Evolutionary conservation across 192 early-diverging fungal genomes (phyloP).

Genomic region (Coemansia sp.): DNA sequence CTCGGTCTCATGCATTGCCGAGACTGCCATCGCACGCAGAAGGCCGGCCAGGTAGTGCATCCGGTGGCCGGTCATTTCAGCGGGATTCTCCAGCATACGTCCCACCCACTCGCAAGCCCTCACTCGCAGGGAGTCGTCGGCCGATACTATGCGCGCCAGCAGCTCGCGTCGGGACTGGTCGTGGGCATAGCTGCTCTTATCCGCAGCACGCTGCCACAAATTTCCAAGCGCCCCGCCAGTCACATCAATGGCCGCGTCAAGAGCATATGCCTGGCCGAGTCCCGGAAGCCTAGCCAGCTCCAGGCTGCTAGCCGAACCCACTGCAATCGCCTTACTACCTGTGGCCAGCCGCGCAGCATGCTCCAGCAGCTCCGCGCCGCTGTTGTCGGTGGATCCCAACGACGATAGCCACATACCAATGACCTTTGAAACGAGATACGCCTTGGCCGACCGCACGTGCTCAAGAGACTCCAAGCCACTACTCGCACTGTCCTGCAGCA

Average conservation of each 20-base stretch:
- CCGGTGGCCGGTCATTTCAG: not conserved
- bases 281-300: slow-evolving; percentile 12
- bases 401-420: slow-evolving; percentile 27
- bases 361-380: slow-evolving; percentile 7
- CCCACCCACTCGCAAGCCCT: slow-evolving; percentile 19
- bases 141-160: slow-evolving; percentile 21
- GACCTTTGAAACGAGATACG: slow-evolving; percentile 10
- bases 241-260: not conserved
- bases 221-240: not conserved
- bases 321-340: not conserved
- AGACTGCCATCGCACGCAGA: slow-evolving; percentile 2
- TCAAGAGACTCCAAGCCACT: not conserved
- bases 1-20: not conserved
- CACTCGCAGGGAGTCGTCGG: slow-evolving; percentile 18
- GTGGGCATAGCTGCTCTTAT: not conserved
- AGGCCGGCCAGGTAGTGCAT: slow-evolving; percentile 16
- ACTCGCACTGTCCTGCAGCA: slow-evolving; percentile 9
- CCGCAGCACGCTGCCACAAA: slow-evolving; percentile 10
- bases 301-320: not conserved
- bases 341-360: slow-evolving; percentile 14
- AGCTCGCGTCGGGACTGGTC: slow-evolving; percentile 11
- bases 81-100: not conserved
- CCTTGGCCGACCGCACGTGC: slow-evolving; percentile 1
- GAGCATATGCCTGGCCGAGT: slow-evolving; percentile 11
- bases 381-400: not conserved